Base-by-base conservation (phyloP, 352 stramenopile species). In the Pythium sukuiense region DNA sequence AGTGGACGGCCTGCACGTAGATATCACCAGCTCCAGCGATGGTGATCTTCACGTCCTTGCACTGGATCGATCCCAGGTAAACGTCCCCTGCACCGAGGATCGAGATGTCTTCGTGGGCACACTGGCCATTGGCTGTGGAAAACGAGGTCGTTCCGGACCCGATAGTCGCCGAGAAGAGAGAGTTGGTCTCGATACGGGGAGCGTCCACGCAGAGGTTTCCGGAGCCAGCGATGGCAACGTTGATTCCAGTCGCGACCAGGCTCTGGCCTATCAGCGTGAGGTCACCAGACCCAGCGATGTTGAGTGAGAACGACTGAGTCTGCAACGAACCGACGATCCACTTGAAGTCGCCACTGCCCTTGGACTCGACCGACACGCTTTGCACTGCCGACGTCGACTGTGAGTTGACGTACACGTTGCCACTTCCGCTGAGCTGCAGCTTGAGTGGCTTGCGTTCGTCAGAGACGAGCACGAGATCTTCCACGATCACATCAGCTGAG, bases 91-190 rank as follows among this genome's bases (percentile, higher is more conserved):
- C 55, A 24, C 65, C 65, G 24, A 63, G 27, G 2, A 71, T 52
- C 18, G 53, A 26, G 16, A 71, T 41, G 2, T 65, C 57, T 20
- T 61, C 58, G 32, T 37, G 32, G n/a, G 1, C 61, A 30, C 57
- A 65, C 20, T 58, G 64, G 11, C 49, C 64, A 7, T 29, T 61
- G 6, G 30, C 14, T 0, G 57, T 49, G 12, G 57, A 61, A 32
- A 70, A 61, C 52, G 64, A 63, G n/a, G 60, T 61, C n/a, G 46
- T 43, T 11, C 65, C 65, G 6, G 65, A 71, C 0, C 65, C 65
- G 3, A 61, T 12, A 0, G 43, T 63, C 1, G 59, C 43, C 12
- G 54, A 56, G 33, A 26, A 48, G 7, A 71, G 35, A 14, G 53
- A 37, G 14, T 43, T 37, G 14, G 65, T 63, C 45, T 59, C 9